phyloP scores from a whole-genome alignment of 2,329 filamentous ascomycete genomes.

The Colletotrichum sansevieriae region DNA sequence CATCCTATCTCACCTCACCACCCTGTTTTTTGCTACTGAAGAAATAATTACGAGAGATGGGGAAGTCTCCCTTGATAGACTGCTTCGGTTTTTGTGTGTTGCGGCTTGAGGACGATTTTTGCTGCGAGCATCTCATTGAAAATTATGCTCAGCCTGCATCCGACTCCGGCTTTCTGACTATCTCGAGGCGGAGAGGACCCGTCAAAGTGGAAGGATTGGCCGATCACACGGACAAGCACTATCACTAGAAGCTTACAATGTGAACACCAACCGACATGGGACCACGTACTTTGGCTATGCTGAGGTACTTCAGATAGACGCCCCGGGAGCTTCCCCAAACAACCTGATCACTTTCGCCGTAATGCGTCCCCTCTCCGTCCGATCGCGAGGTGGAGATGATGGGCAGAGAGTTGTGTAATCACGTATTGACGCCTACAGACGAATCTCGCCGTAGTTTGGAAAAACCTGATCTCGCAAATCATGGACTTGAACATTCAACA shows the following conservation, averaged over 20 bases:
- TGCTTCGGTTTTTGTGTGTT: neutral
- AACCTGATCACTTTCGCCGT: no score
- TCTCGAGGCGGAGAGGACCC: neutral
- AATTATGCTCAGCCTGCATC: no score
- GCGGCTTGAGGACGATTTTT: neutral
- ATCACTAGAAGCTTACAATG: neutral
- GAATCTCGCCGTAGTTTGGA: neutral
- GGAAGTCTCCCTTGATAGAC: neutral
- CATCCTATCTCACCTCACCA: neutral
- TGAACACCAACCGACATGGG: neutral
- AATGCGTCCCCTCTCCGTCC: no score
- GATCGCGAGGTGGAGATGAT: no score
- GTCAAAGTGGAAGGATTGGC: neutral
- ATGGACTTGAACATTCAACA: no score
- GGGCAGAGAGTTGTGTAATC: no score
- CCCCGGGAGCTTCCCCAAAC: neutral
- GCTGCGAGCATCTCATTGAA: no score
- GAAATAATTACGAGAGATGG: no score
- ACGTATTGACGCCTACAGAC: no score
- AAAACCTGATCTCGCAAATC: no score
- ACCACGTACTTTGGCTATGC: neutral
- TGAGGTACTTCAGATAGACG: no score
- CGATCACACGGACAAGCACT: constrained; percentile 8
- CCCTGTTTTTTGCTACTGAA: no score
- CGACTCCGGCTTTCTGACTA: constrained; percentile 12